phyloP scores from a whole-genome alignment of 2,329 filamentous ascomycete genomes.

The Purpureocillium lavendulum region DNA sequence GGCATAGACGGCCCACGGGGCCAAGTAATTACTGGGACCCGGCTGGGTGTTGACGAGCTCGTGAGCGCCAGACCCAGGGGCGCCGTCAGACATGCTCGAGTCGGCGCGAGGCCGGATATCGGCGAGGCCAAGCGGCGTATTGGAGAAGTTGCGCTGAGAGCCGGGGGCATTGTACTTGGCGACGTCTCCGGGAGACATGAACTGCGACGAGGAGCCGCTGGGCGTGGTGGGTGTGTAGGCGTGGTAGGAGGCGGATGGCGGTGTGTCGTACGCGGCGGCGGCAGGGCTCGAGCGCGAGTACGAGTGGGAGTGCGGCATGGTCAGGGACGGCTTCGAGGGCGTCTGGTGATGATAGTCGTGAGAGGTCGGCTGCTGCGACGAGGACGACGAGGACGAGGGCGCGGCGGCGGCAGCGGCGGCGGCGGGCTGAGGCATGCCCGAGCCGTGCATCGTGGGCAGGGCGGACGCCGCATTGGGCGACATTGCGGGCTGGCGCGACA shows the following conservation, averaged over 20 bases:
- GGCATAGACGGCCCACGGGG: slow-evolving; percentile 91
- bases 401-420: slow-evolving; percentile 28
- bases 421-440: slow-evolving; percentile 27
- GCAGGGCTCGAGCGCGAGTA: slow-evolving; percentile 83
- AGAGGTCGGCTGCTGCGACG: slow-evolving; percentile 30
- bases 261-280: slow-evolving; percentile 43
- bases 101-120: slow-evolving; percentile 87
- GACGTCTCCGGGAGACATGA: slow-evolving; percentile 47
- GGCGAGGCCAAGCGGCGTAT: slow-evolving; percentile 82
- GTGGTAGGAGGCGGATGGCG: slow-evolving; percentile 42
- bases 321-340: slow-evolving; percentile 59
- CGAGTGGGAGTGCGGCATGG: slow-evolving; percentile 61
- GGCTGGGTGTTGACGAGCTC: slow-evolving; percentile 58
- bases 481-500: slow-evolving; percentile 23
- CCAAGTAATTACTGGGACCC: slow-evolving; percentile 84
- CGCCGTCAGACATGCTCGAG: slow-evolving; percentile 67
- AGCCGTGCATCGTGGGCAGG: slow-evolving; percentile 36
- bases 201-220: slow-evolving; percentile 52
- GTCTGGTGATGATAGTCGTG: slow-evolving; percentile 48
- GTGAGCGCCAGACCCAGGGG: slow-evolving; percentile 53
- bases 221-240: slow-evolving; percentile 59
- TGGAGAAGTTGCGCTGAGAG: slow-evolving; percentile 58
- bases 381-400: slow-evolving; percentile 15
- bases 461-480: slow-evolving; percentile 36
- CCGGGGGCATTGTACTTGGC: slow-evolving; percentile 47